These are phyloP conservation scores for Pelargonium exstipulatum DNA, from an alignment of 441 rosid genomes.

Conservation along the genomic window DNA sequence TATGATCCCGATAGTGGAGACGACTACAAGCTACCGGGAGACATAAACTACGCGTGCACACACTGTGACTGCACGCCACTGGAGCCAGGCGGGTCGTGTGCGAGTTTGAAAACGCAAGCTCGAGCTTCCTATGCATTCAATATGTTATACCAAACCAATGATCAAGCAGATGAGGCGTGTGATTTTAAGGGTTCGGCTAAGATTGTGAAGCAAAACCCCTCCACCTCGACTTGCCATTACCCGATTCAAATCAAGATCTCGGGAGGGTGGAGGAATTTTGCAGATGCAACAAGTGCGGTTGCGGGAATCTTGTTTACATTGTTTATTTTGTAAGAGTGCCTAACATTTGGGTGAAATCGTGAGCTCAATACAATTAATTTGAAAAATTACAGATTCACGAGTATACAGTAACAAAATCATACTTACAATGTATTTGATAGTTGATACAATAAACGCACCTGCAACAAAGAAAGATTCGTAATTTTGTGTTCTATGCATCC, in stretches of 20 bases:
- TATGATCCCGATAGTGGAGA: constrained; percentile 14
- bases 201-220: constrained; percentile 37
- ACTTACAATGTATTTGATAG: not conserved
- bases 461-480: too few species aligned
- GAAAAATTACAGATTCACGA: not conserved
- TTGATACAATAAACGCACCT: not conserved
- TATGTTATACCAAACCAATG: constrained; percentile 49
- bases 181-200: constrained; percentile 53
- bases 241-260: constrained; percentile 45
- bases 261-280: constrained; percentile 26
- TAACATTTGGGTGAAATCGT: not conserved
- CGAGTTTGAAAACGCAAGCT: constrained; percentile 8
- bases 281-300: constrained; percentile 17
- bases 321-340: not conserved
- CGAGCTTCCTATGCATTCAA: constrained; percentile 69
- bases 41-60: constrained; percentile 46
- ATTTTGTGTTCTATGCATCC: constrained; percentile 41
- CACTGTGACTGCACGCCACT: constrained; percentile 52
- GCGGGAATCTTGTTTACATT: constrained; percentile 11
- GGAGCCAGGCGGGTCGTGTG: constrained; percentile 26
- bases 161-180: constrained; percentile 56
- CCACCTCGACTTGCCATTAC: constrained; percentile 38
- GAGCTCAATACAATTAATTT: not conserved
- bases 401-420: not conserved
- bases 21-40: constrained; percentile 16